These are phyloP conservation scores for Fusarium heterosporum DNA, from an alignment of 2,329 filamentous ascomycete species.

Conservation along the genomic window DNA sequence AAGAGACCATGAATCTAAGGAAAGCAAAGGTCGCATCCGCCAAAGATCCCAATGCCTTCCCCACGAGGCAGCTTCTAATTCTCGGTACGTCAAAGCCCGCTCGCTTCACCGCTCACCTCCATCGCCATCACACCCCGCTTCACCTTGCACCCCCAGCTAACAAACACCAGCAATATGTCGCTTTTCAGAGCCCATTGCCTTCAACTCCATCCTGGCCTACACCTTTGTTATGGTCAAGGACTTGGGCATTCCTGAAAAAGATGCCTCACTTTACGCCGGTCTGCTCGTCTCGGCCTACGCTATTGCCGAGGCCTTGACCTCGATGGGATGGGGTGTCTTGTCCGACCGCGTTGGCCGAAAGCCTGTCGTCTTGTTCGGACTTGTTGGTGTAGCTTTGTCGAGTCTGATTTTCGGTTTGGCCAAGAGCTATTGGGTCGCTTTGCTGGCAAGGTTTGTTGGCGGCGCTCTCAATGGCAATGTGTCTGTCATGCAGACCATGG, in stretches of 20 bases:
- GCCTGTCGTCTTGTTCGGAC: constrained; percentile 77
- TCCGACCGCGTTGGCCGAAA: constrained; percentile 74
- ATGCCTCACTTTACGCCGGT: constrained; percentile 87
- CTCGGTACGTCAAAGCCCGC: constrained; percentile 17
- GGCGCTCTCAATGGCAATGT: constrained; percentile 91
- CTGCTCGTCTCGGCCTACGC: constrained; percentile 88
- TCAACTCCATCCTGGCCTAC: constrained; percentile 93
- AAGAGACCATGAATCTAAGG: constrained; percentile 27
- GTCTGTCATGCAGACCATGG: constrained; percentile 86
- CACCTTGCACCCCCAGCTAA: constrained; percentile 9
- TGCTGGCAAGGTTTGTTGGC: constrained; percentile 85
- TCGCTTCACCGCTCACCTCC: neutral
- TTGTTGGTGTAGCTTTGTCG: constrained; percentile 78
- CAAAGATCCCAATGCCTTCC: constrained; percentile 29
- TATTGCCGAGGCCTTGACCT: constrained; percentile 86
- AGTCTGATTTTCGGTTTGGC: constrained; percentile 89
- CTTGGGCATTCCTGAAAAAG: constrained; percentile 76
- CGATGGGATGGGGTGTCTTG: constrained; percentile 68
- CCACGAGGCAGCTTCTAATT: constrained; percentile 29
- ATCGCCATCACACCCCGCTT: constrained; percentile 5
- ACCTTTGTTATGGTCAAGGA: constrained; percentile 86
- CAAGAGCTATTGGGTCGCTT: constrained; percentile 79
- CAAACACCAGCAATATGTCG: constrained; percentile 42
- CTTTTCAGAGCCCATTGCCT: constrained; percentile 87
- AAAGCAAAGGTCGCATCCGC: constrained; percentile 3